Conservation (phyloP, 2,329 filamentous ascomycete species). For the Shiraia bambusicola region DNA sequence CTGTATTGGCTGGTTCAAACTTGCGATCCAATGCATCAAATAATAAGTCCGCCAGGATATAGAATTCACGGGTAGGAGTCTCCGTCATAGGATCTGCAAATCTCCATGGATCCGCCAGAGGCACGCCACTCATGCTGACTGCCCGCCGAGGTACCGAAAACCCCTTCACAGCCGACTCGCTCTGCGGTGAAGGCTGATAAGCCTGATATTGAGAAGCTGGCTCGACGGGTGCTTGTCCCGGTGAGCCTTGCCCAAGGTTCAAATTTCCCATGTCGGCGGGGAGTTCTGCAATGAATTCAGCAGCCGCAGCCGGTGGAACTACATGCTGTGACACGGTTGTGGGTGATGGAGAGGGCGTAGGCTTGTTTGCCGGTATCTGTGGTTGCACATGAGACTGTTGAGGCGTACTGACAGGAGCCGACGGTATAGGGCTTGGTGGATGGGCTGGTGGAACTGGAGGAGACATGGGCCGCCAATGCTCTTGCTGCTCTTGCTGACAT, state of each 20-base stretch:
- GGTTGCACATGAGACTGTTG: slow-evolving; percentile 15
- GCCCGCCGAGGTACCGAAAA: slow-evolving; percentile 34
- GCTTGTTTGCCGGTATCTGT: slow-evolving; percentile 9
- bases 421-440: slow-evolving; percentile 5
- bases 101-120: slow-evolving; percentile 39
- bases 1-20: slow-evolving; percentile 39
- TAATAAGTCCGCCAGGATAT: slow-evolving; percentile 38
- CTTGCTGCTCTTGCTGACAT: slow-evolving; percentile 15
- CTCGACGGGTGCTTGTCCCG: slow-evolving; percentile 3
- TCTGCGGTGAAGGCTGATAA: slow-evolving; percentile 24
- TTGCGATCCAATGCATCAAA: slow-evolving; percentile 38
- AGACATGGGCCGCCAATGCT: slow-evolving; percentile 27
- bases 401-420: slow-evolving; percentile 19
- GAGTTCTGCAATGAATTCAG: slow-evolving; percentile 38
- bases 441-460: slow-evolving; percentile 16
- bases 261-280: slow-evolving; percentile 37
- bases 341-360: slow-evolving; percentile 14
- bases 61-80: slow-evolving; percentile 39
- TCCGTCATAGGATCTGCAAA: slow-evolving; percentile 37
- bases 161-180: slow-evolving; percentile 18
- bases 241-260: slow-evolving; percentile 18
- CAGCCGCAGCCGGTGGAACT: slow-evolving; percentile 11
- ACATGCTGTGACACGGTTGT: slow-evolving; percentile 13
- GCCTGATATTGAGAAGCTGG: slow-evolving; percentile 29
- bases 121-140: slow-evolving; percentile 29